phyloP scores from a whole-genome alignment of 2,329 filamentous ascomycete genomes.

The Fusarium sp. region DNA sequence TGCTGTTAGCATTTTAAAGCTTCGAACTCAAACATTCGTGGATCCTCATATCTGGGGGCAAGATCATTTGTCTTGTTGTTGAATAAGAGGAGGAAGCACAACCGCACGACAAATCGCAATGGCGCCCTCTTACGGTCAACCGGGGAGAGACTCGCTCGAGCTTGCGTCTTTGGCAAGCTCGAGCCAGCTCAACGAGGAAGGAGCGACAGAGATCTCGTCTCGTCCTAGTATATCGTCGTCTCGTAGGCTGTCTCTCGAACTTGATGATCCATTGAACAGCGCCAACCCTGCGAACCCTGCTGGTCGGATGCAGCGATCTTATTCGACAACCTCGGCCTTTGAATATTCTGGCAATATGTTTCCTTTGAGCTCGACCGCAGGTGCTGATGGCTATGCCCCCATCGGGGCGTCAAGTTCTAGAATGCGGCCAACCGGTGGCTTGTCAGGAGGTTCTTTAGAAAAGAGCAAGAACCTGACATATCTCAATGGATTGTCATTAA shows the following conservation, averaged over 20 bases:
- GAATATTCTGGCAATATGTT: conserved; percentile 96
- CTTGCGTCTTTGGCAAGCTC: conserved; percentile 94
- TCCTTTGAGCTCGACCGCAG: conserved; percentile 85
- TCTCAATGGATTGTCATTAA: conserved; percentile 89
- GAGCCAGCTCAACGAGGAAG: conserved; percentile 66
- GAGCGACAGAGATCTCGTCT: conserved; percentile 74
- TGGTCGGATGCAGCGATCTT: conserved; percentile 70
- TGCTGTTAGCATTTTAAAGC: conserved; percentile 36
- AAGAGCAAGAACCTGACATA: conserved; percentile 97
- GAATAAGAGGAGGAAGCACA: conserved; percentile 21
- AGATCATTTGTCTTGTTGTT: conserved; percentile 14
- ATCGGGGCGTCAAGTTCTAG: conserved; percentile 79
- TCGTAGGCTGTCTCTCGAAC: conserved; percentile 82
- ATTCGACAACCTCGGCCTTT: conserved; percentile 92
- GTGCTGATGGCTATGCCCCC: conserved; percentile 80
- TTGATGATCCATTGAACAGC: conserved; percentile 80
- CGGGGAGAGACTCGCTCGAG: conserved; percentile 89
- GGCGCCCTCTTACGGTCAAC: conserved; percentile 58
- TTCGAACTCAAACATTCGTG: conserved; percentile 30
- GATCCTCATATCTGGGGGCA: conserved; percentile 4
- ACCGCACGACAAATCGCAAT: conserved; percentile 49
- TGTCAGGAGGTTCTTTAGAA: conserved; percentile 85
- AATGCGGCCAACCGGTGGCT: conserved; percentile 59
- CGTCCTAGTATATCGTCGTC: conserved; percentile 93
- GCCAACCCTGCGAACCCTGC: conserved; percentile 69